Conservation (phyloP, 2,329 filamentous ascomycete species). For the Fusarium heterosporum region DNA sequence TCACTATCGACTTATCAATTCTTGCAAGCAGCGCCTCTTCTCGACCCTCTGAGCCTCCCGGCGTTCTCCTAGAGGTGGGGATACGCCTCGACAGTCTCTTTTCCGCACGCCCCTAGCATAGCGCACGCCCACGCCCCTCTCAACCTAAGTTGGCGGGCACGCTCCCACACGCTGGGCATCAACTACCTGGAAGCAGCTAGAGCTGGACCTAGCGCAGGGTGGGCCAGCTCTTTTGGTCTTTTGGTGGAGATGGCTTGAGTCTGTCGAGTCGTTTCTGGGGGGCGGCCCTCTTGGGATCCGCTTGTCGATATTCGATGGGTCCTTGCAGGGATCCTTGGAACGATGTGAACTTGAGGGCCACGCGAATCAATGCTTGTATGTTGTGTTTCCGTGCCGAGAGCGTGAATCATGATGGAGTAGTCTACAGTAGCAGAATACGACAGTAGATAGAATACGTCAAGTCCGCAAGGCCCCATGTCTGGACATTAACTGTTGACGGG, state of each 20-base stretch:
- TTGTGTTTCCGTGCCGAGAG: slow-evolving; percentile 22
- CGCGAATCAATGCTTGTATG: slow-evolving; percentile 34
- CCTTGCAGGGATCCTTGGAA: slow-evolving; percentile 27
- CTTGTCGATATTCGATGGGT: slow-evolving; percentile 37
- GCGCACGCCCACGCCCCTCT: slow-evolving; percentile 16
- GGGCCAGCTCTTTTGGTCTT: slow-evolving; percentile 29
- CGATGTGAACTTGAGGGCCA: slow-evolving; percentile 21
- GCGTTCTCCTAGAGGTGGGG: slow-evolving; percentile 44
- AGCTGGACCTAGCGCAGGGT: slow-evolving; percentile 28
- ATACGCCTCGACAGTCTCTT: slow-evolving; percentile 24
- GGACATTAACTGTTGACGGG: slow-evolving; percentile 2
- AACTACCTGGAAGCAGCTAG: slow-evolving; percentile 37
- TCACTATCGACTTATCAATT: slow-evolving; percentile 9
- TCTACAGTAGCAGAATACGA: slow-evolving; percentile 5
- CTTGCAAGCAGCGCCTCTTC: slow-evolving; percentile 41
- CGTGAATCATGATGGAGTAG: slow-evolving; percentile 37
- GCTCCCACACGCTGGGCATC: slow-evolving; percentile 35
- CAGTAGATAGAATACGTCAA: slow-evolving; percentile 6
- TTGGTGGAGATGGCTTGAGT: slow-evolving; percentile 27
- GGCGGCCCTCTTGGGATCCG: slow-evolving; percentile 35
- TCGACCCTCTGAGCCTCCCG: slow-evolving; percentile 47
- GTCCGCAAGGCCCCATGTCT: slow-evolving; percentile 23
- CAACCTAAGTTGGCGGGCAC: slow-evolving; percentile 9
- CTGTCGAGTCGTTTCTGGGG: slow-evolving; percentile 38
- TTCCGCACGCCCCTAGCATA: slow-evolving; percentile 24